Conservation (phyloP, 2,329 filamentous ascomycete species). For the Lasiodiplodia hormozganensis region DNA sequence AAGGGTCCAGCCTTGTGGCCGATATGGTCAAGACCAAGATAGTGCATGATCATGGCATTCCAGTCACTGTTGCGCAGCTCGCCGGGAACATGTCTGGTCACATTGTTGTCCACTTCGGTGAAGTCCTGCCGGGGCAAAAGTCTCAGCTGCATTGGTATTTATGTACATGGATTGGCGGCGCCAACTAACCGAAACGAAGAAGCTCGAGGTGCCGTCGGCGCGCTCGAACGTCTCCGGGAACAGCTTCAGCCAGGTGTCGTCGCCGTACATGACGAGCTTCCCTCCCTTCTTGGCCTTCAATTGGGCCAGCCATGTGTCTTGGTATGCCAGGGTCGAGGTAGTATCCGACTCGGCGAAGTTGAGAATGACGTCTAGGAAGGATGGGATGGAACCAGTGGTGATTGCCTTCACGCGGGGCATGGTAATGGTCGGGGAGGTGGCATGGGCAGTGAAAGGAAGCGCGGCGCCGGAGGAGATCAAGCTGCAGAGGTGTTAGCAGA, state of each 20-base stretch:
- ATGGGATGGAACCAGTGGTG: constrained; percentile 97
- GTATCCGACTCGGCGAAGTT: constrained; percentile 96
- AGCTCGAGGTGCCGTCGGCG: constrained; percentile 92
- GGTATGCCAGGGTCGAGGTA: constrained; percentile 81
- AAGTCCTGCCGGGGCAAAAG: constrained; percentile 72
- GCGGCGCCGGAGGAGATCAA: constrained; percentile 84
- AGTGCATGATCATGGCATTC: constrained; percentile 94
- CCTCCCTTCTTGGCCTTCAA: constrained; percentile 71
- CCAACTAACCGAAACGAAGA: constrained; percentile 88
- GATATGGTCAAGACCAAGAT: constrained; percentile 94
- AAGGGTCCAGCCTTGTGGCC: constrained; percentile 93
- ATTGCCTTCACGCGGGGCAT: constrained; percentile 98
- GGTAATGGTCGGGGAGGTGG: constrained; percentile 94
- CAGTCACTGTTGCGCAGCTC: constrained; percentile 83
- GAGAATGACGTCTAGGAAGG: constrained; percentile 94
- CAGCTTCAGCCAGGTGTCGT: constrained; percentile 97
- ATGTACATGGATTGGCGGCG: constrained; percentile 39
- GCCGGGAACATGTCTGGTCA: constrained; percentile 83
- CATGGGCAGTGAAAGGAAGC: constrained; percentile 93
- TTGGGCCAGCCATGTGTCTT: constrained; percentile 97
- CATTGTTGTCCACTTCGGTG: constrained; percentile 96
- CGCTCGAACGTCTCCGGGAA: constrained; percentile 89
- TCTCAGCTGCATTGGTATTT: constrained; percentile 39
- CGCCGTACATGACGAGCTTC: constrained; percentile 91
- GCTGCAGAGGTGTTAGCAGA: constrained; percentile 55